Evolutionary conservation across 1,139 yeast genomes (phyloP), one percentile per base, ranked within the genome.

Genomic region (Kodamaea ohmeri): DNA sequence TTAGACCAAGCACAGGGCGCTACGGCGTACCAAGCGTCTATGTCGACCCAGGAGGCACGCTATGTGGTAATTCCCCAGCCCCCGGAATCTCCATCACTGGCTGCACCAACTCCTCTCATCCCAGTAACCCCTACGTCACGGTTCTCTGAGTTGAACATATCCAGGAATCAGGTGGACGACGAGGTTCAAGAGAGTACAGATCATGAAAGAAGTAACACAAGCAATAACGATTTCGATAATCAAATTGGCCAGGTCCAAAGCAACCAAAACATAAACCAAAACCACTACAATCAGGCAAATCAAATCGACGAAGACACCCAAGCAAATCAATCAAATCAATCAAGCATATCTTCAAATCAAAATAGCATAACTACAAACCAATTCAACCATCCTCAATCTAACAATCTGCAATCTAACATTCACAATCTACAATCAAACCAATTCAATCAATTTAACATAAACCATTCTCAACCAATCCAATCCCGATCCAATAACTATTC

Each of bases 21-120:
- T 3, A 16, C 18, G 16, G 24, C 22, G 9, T 14, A 9, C 12
- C 34, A 14, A 16, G 14, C 34, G 3, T 56, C 41, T 46, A 25
- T 24, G 21, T 21, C 17, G 25, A 17, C 25, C 11, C 30, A 14
- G n/a, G 21, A 19, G 33, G 31, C 13, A 16, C 33, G 17, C 30
- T 20, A 27, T 16, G 37, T 8, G 35, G 30, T 25, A 30, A 20
- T 18, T n/a, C 16, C 4, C 25, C 25, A 25, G 18, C 6, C 18
- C 25, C 20, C 15, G 25, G 17, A 16, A 20, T 12, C 30, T 8
- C 28, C 5, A 24, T 16, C 20, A 17, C 32, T 11, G 9, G 13
- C 32, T 11, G 32, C 21, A 3, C 32, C 34, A 6, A 31, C 34
- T 13, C 34, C 34, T 11, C 26, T 31, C 18, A 18, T 31, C 19